Percentiles rank a stretch among this genome's conserved stretches.
These are phyloP conservation scores for Diaporthe citri DNA, from an alignment of 2,329 filamentous ascomycete species.

Conservation along the genomic window DNA sequence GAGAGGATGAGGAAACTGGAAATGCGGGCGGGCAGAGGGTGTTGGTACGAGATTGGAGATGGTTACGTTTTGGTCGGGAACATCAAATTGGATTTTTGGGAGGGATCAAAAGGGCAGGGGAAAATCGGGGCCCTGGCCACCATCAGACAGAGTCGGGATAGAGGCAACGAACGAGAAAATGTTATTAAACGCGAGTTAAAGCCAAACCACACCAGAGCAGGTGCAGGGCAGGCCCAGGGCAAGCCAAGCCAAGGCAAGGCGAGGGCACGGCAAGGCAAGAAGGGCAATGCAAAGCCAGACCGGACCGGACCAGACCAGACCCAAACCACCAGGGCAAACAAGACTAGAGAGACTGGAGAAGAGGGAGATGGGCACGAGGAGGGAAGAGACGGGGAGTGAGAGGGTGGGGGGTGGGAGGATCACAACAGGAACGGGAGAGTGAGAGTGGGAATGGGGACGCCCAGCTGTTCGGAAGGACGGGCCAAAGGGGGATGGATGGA, in stretches of 20 bases:
- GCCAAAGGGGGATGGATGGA: not conserved
- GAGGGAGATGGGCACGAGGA: not conserved
- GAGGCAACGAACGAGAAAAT: conserved; percentile 40
- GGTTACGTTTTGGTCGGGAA: conserved; percentile 63
- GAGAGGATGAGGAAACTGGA: conserved; percentile 47
- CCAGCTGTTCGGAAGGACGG: conserved; percentile 19
- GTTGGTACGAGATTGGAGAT: conserved; percentile 56
- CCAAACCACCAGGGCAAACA: conserved; percentile 32
- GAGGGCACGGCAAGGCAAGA: conserved; percentile 15
- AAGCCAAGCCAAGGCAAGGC: conserved; percentile 32
- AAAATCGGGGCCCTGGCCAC: conserved; percentile 61
- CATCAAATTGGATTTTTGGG: conserved; percentile 58
- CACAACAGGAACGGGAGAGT: conserved; percentile 1
- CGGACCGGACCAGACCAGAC: conserved; percentile 26
- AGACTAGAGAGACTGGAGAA: conserved; percentile 6
- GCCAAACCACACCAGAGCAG: conserved; percentile 39
- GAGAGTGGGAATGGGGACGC: conserved; percentile 25
- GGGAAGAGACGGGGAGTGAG: not conserved
- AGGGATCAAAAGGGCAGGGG: conserved; percentile 51
- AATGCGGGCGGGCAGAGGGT: conserved; percentile 51
- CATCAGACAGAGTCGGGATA: conserved; percentile 40
- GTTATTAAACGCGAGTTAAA: conserved; percentile 50
- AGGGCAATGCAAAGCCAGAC: conserved; percentile 8
- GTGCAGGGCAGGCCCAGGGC: no score
- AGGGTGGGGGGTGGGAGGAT: conserved; percentile 17